phyloP scores from a whole-genome alignment of 1,284 basidiomycete species.

The Puccinia coronata region DNA sequence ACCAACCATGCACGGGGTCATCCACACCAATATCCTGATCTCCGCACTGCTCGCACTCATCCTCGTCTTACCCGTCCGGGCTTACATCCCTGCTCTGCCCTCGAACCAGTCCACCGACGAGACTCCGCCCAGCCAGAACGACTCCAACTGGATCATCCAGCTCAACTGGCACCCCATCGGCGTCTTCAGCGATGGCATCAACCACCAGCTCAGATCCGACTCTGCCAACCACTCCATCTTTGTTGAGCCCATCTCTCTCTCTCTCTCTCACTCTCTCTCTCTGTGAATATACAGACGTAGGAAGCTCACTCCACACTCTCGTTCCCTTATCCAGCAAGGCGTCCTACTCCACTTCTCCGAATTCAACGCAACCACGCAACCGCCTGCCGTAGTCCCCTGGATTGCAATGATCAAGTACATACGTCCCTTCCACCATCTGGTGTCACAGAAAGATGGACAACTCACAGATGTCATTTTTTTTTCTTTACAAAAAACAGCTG shows the following conservation, averaged over 20 bases:
- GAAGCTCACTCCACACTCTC: too few relatives aligned
- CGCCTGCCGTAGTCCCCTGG: conserved; percentile 71
- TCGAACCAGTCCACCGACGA: conserved; percentile 13
- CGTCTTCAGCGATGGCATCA: conserved; percentile 45
- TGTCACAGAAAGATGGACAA: too few relatives aligned
- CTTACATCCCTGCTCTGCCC: conserved; percentile 44
- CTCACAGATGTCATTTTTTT: conserved; percentile 51
- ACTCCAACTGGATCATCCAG: conserved; percentile 42
- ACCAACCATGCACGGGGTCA: background rate
- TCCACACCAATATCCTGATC: background rate
- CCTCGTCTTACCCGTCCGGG: background rate
- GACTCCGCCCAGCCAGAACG: background rate
- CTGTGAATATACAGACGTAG: background rate
- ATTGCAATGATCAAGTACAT: conserved; percentile 83
- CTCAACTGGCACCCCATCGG: conserved; percentile 47
- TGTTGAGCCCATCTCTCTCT: background rate
- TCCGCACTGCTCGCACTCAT: background rate
- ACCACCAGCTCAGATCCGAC: conserved; percentile 28
- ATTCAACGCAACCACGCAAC: conserved; percentile 56
- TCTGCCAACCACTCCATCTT: conserved; percentile 12
- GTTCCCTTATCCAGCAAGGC: conserved; percentile 47
- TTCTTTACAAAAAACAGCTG: conserved; percentile 11
- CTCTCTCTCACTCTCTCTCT: background rate
- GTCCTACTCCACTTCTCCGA: conserved; percentile 57
- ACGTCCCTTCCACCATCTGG: conserved; percentile 68